Base-by-base conservation (phyloP, 306 rosid genomes). In the Geum urbanum region DNA sequence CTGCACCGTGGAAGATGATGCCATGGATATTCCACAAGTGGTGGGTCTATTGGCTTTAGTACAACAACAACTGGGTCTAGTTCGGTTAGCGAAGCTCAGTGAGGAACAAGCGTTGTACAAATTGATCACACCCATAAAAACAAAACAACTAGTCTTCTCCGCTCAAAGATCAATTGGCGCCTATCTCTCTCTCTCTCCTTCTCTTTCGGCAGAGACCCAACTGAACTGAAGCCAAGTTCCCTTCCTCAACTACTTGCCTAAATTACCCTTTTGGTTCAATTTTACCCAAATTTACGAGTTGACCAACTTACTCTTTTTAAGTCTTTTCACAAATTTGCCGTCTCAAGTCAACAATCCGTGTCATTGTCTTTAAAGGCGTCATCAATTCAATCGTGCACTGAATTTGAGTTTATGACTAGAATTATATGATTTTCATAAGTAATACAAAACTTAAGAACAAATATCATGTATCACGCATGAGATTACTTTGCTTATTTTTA, bases 71-170 rank as follows among this genome's bases (percentile, higher is more conserved):
- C 62, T 67, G 79, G 77, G 73, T 75, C 80, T 81, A 0, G 39
- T 20, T 13, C 35, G 74, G 55, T 51, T 67, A 32, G 70, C n/a
- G 49, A 66, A 71, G 67, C 71, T 19, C 48, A 71, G 72, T 65
- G 82, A 18, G 77, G 85, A 66, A 27, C 32, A 27, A 75, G 76
- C 40, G 45, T 78, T 62, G 66, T 56, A 72, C 3, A 83, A 51
- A 58, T 78, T 80, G 72, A 87, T 66, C 63, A 79, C 86, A 68
- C 89, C 96, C 98, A 94, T 94, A 66, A 56, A 22, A 55, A 11
- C 61, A 27, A 27, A 27, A 27, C 32, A 27, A 27, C 32, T 27
- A 27, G 32, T 27, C 32, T 27, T 64, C 83, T 81, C 67, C 81
- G 1, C 43, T 14, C 43, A 32, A 7, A 58, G 44, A 58, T 27